Percentiles rank a stretch among this genome's conserved stretches.
These are phyloP conservation scores for Aureobasidium leucospermi DNA, from an alignment of 2,329 filamentous ascomycete genomes.

Conservation along the genomic window DNA sequence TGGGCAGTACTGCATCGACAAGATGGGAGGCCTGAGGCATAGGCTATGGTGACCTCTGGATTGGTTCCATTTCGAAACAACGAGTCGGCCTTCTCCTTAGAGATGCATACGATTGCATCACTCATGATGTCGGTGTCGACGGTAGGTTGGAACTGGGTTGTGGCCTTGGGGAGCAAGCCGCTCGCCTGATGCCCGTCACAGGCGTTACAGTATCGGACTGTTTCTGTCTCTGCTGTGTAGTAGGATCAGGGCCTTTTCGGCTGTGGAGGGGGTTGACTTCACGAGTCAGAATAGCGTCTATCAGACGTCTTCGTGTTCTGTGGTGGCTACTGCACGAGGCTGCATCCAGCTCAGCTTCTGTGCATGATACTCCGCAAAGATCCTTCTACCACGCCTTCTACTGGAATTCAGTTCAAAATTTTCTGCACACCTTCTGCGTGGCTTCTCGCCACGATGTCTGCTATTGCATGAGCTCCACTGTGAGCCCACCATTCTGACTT, in stretches of 20 bases:
- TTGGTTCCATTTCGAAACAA: background rate
- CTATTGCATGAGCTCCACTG: background rate
- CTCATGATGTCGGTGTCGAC: background rate
- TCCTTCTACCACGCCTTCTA: background rate
- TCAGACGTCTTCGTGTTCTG: background rate
- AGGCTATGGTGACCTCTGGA: background rate
- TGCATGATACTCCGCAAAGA: background rate
- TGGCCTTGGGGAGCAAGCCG: background rate
- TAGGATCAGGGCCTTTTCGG: background rate
- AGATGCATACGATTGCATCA: conserved; percentile 1
- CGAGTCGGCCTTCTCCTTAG: background rate
- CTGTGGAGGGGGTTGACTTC: background rate
- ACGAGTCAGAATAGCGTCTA: background rate
- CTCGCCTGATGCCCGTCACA: background rate
- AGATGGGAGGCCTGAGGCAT: background rate
- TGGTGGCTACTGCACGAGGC: background rate
- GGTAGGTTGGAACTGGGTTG: background rate
- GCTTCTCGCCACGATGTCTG: background rate
- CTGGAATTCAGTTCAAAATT: background rate
- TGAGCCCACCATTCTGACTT: background rate
- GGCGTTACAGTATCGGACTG: background rate
- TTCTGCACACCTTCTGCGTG: background rate
- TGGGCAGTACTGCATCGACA: background rate
- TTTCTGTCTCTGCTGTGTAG: background rate
- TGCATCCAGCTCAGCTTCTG: background rate